Evolutionary conservation across 2,329 filamentous ascomycete species (phyloP), one percentile per base, ranked within the genome.

Genomic region (Teratosphaeriaceae sp.): DNA sequence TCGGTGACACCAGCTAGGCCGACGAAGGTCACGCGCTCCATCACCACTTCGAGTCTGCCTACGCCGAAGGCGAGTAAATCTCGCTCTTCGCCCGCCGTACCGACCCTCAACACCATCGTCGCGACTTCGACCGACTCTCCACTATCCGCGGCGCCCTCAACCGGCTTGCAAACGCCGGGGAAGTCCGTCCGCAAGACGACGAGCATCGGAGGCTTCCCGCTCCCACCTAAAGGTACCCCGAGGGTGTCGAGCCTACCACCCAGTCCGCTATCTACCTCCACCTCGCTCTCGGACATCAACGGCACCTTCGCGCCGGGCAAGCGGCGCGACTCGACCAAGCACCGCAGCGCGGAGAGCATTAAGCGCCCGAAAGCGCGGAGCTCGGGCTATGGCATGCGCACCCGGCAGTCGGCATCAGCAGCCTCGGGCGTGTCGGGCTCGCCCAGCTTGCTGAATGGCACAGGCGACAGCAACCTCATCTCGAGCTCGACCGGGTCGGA

Each of bases 191-290:
- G 88, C 49, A 94, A 94, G 66, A 85, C 85, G 1, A 84, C 94
- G 58, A 96, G 89, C 72, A 94, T 96, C 59, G 90, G 89, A 60
- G 83, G 88, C 1, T 96, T 97, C 59, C 90, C 90, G 22, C 85
- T 94, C 51, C 90, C 90, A 12, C 90, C 90, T 12, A 82, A 82
- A 53, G 78, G 74, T 76, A 42, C 73, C 67, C 42, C 74, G 76
- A 51, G 56, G 38, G 67, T 72, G 37, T 69, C 69, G 55, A 88
- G 75, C 66, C 70, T 80, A 44, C 85, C 78, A 40, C 78, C 74
- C 42, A 77, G 60, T 65, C 74, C 57, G 55, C 67, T 69, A 34
- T 69, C 60, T 40, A 63, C 75, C 15, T 69, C 66, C 46, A 78
- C 76, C 30, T 70, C 68, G 7, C 47, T 52, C 13, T 54, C 54